Conservation (phyloP, 2,329 filamentous ascomycete genomes). For the Magnaporthiopsis rhizophila region DNA sequence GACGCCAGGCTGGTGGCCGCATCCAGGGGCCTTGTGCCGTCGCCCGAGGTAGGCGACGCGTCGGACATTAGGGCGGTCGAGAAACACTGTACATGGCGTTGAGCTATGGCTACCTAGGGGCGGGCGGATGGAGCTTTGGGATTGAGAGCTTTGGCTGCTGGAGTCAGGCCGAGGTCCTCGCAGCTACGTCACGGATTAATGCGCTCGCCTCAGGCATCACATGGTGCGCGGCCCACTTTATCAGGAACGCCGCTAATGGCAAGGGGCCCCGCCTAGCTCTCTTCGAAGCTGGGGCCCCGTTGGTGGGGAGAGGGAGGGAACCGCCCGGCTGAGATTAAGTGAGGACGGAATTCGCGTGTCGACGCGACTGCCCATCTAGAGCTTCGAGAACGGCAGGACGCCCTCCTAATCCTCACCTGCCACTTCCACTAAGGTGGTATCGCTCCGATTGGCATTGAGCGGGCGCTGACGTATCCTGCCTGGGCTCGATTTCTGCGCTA, state of each 20-base stretch:
- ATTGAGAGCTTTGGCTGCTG: conserved; percentile 3
- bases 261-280: conserved; percentile 4
- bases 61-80: conserved; percentile 13
- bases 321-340: neutral
- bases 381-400: neutral
- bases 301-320: neutral
- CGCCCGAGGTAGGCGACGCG: conserved; percentile 9
- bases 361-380: conserved; percentile 3
- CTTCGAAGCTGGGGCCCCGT: neutral
- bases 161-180: conserved; percentile 6
- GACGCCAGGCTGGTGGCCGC: neutral
- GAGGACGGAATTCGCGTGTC: neutral
- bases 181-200: conserved; percentile 8
- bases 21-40: neutral
- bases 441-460: neutral
- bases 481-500: neutral
- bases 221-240: neutral
- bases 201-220: conserved; percentile 6
- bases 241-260: conserved; percentile 4
- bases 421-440: neutral
- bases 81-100: conserved; percentile 10
- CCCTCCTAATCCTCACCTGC: neutral
- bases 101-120: neutral
- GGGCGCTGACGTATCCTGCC: neutral
- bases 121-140: neutral